These are phyloP conservation scores for Ashbya aceris DNA, from an alignment of 1,139 yeast species.

Conservation along the genomic window DNA sequence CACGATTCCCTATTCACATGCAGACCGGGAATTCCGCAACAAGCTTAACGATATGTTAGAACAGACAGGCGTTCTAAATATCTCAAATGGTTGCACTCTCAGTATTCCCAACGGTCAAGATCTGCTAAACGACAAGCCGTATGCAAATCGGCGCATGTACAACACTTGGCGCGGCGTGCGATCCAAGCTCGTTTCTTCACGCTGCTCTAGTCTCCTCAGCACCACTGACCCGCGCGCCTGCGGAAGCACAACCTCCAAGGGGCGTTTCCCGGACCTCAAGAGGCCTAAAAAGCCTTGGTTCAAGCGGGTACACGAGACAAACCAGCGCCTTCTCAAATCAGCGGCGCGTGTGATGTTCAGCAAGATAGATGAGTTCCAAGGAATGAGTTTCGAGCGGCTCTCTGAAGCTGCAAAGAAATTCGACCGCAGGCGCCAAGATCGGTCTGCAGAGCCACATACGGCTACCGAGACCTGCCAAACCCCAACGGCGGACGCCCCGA, in stretches of 20 bases:
- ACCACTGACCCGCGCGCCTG: not conserved
- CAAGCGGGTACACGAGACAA: slow-evolving; percentile 2
- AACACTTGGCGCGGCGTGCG: slow-evolving; percentile 3
- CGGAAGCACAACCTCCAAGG: not conserved
- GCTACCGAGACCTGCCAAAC: too few relatives aligned
- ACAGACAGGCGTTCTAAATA: not conserved
- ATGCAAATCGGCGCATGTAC: not conserved
- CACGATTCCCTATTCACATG: not conserved
- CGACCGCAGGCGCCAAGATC: not conserved
- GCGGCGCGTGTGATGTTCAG: slow-evolving; percentile 2
- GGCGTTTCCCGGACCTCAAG: not conserved
- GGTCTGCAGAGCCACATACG: too few relatives aligned
- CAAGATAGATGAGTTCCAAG: slow-evolving; percentile 2
- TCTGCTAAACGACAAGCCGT: not conserved
- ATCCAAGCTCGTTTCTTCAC: slow-evolving; percentile 1
- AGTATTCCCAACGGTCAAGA: not conserved
- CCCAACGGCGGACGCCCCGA: too few relatives aligned
- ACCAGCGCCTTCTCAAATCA: slow-evolving; percentile 1
- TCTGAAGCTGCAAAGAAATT: not conserved
- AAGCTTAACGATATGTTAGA: not conserved
- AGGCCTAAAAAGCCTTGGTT: not conserved
- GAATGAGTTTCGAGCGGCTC: slow-evolving; percentile 1
- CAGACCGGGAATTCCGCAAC: not conserved
- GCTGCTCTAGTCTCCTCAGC: slow-evolving; percentile 1
- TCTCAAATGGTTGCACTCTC: not conserved